These are phyloP conservation scores for Mariannaea elegans DNA, from an alignment of 2,329 filamentous ascomycete species.

Conservation along the genomic window DNA sequence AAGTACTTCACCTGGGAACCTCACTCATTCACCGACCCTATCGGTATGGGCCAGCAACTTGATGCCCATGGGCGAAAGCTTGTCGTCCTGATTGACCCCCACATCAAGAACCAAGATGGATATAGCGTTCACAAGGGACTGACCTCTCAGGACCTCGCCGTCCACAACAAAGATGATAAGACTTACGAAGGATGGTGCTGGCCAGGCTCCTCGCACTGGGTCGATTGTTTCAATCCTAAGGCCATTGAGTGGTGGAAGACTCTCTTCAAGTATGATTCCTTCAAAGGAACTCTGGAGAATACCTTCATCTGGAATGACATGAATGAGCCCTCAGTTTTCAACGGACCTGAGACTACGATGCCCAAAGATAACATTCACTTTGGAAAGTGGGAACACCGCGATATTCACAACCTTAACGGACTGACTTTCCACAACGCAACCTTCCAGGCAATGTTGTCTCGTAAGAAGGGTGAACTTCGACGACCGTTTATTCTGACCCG, in stretches of 20 bases:
- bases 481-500: constrained; percentile 94
- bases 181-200: constrained; percentile 98
- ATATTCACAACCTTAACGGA: constrained; percentile 95
- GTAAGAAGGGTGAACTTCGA: constrained; percentile 84
- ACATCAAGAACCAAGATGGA: constrained; percentile 90
- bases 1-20: constrained; percentile 99
- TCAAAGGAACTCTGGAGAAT: constrained; percentile 87
- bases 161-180: constrained; percentile 89
- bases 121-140: constrained; percentile 83
- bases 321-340: constrained; percentile 99
- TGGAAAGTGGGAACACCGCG: constrained; percentile 94
- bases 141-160: constrained; percentile 82
- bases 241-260: constrained; percentile 90
- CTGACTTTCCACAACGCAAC: constrained; percentile 96
- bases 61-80: constrained; percentile 88
- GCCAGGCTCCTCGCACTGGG: constrained; percentile 96
- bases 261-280: constrained; percentile 87
- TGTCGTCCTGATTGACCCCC: constrained; percentile 94
- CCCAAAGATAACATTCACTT: constrained; percentile 96
- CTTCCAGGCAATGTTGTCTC: constrained; percentile 81
- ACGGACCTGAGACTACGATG: constrained; percentile 98
- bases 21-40: constrained; percentile 85
- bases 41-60: constrained; percentile 87
- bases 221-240: constrained; percentile 95
- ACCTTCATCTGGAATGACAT: constrained; percentile 99